Conservation (phyloP, 441 rosid species). For the Populus hybrid region DNA sequence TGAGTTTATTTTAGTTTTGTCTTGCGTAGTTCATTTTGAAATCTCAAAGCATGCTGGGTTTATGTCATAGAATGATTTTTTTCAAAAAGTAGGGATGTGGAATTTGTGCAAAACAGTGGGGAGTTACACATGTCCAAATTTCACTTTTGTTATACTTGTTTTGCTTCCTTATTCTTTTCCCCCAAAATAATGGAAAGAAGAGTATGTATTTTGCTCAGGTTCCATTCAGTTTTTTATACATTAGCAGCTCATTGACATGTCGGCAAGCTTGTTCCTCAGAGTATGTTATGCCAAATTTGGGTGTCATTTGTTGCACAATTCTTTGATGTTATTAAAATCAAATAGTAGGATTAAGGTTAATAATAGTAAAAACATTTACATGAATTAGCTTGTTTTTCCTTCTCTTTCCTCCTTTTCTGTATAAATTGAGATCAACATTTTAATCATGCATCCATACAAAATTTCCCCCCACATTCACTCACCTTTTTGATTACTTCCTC, state of each 20-base stretch:
- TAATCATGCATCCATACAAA: neutral
- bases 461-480: neutral
- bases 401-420: neutral
- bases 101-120: neutral
- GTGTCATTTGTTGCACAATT: neutral
- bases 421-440: neutral
- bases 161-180: neutral
- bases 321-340: neutral
- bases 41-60: neutral
- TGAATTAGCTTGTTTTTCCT: neutral
- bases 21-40: neutral
- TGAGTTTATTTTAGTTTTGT: neutral
- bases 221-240: neutral
- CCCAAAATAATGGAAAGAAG: neutral
- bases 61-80: neutral
- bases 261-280: neutral
- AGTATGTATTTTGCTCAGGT: neutral
- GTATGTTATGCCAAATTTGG: neutral
- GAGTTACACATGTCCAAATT: neutral
- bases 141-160: neutral
- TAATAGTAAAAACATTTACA: too few relatives aligned
- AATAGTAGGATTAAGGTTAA: neutral
- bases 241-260: neutral
- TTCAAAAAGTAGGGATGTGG: neutral
- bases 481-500: neutral